Base-by-base conservation (phyloP, 306 rosid species). In the Trichosanthes truncata region DNA sequence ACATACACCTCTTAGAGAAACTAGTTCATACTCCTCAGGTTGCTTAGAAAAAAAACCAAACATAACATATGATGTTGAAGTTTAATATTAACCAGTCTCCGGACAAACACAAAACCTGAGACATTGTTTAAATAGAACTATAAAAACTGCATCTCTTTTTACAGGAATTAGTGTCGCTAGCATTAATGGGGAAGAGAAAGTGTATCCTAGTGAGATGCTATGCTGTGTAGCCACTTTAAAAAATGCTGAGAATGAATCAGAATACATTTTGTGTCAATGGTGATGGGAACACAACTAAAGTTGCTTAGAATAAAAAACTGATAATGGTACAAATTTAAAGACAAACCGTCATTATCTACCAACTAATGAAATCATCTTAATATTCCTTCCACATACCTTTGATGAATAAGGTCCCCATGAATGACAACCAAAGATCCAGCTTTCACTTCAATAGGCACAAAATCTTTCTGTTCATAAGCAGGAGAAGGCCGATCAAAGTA, bases 371-470 rank as follows among this genome's bases (percentile, higher is more conserved):
- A 41, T 4, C 7, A 29, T 12, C n/a, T 40, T 46, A 46, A 3
- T 48, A 25, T 26, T 43, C 43, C 41, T 57, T 82, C 21, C 48
- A 74, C 88, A 80, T 81, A 95, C 97, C 98, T 92, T 89, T 92
- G 97, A 89, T 92, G 98, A 87, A 95, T 95, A 85, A 95, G 92
- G 90, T 95, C 89, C 31, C 98, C 98, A 74, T 95, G 98, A 83
- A 95, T 88, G 73, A 91, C 93, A 79, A 92, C 90, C 84, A 95
- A 82, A 78, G 97, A 85, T 65, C 98, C 97, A 59, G 97, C 95
- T 84, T 91, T 92, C 55, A 91, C 97, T 88, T 95, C 97, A 83
- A 95, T 83, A 46, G 97, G 96, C 82, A 93, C 91, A 82, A 95
- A 93, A 81, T 93, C 96, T 38, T 90, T 91, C 73, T 85, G 81